Evolutionary conservation across 1,139 yeast species (phyloP).

Genomic region (Ogataea hybrid): DNA sequence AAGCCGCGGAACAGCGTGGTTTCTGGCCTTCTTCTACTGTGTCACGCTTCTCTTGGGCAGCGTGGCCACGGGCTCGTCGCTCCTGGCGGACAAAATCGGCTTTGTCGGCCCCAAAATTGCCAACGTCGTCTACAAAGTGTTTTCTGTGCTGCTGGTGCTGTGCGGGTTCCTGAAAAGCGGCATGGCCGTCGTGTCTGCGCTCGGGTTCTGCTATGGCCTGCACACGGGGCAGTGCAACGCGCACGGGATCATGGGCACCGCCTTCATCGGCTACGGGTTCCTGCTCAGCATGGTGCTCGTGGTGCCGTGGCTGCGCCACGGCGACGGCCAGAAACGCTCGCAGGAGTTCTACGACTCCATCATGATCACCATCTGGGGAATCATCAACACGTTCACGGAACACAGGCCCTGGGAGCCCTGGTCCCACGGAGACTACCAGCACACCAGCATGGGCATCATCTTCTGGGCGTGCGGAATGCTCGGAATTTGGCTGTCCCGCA

Average conservation of each 20-base stretch:
- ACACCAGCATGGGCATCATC: constrained; percentile 91
- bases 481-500: constrained; percentile 72
- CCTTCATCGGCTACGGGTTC: constrained; percentile 79
- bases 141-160: constrained; percentile 46
- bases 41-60: constrained; percentile 52
- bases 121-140: constrained; percentile 41
- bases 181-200: constrained; percentile 77
- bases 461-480: constrained; percentile 96
- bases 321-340: constrained; percentile 46
- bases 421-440: constrained; percentile 91
- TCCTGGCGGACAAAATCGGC: constrained; percentile 29
- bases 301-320: constrained; percentile 63
- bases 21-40: constrained; percentile 47
- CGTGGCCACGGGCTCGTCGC: constrained; percentile 51
- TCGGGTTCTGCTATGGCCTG: constrained; percentile 76
- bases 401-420: constrained; percentile 88
- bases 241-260: constrained; percentile 94
- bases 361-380: constrained; percentile 86
- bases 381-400: constrained; percentile 91
- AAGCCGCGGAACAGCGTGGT: constrained; percentile 65
- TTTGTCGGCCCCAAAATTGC: constrained; percentile 34
- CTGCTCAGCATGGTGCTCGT: constrained; percentile 62
- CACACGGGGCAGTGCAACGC: constrained; percentile 94
- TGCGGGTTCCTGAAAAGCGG: constrained; percentile 70
- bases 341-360: constrained; percentile 86